Evolutionary conservation across 2,329 filamentous ascomycete genomes (phyloP).

Genomic region (Sporothrix luriei): DNA sequence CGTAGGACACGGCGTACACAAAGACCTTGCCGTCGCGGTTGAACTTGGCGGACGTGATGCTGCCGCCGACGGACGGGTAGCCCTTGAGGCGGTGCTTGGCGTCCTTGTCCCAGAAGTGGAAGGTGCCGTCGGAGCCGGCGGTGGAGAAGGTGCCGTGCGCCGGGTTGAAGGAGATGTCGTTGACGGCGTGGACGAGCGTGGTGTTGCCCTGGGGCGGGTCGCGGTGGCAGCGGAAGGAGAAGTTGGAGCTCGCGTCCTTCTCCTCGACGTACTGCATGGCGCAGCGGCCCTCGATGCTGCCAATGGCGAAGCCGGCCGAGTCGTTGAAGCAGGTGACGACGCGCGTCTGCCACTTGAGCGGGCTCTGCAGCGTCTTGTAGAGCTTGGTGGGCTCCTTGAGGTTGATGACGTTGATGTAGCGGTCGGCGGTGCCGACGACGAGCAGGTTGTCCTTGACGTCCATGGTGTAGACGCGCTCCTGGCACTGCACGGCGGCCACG

Average conservation of each 20-base stretch:
- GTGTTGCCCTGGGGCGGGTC: conserved; percentile 73
- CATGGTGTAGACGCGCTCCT: conserved; percentile 86
- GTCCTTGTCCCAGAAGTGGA: conserved; percentile 95
- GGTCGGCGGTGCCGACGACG: conserved; percentile 89
- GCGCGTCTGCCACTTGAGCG: conserved; percentile 96
- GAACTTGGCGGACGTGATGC: conserved; percentile 90
- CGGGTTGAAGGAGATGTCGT: conserved; percentile 97
- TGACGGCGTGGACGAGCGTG: conserved; percentile 91
- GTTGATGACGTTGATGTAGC: conserved; percentile 95
- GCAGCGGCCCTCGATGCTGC: conserved; percentile 94
- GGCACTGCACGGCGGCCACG: conserved; percentile 65
- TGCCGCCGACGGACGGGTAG: conserved; percentile 79
- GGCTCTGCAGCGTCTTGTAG: conserved; percentile 95
- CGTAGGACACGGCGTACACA: conserved; percentile 89
- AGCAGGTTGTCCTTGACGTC: conserved; percentile 86
- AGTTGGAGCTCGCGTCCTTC: conserved; percentile 89
- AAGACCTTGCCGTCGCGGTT: conserved; percentile 82
- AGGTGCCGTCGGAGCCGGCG: conserved; percentile 91
- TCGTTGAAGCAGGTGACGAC: conserved; percentile 95
- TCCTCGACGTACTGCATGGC: conserved; percentile 99
- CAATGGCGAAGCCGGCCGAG: conserved; percentile 87
- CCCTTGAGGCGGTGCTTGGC: conserved; percentile 88
- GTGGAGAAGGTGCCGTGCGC: conserved; percentile 98
- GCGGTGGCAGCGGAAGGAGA: conserved; percentile 98
- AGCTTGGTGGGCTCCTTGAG: conserved; percentile 84